Evolutionary conservation across 1,139 yeast genomes (phyloP).

Genomic region (Protomyces inouyei): DNA sequence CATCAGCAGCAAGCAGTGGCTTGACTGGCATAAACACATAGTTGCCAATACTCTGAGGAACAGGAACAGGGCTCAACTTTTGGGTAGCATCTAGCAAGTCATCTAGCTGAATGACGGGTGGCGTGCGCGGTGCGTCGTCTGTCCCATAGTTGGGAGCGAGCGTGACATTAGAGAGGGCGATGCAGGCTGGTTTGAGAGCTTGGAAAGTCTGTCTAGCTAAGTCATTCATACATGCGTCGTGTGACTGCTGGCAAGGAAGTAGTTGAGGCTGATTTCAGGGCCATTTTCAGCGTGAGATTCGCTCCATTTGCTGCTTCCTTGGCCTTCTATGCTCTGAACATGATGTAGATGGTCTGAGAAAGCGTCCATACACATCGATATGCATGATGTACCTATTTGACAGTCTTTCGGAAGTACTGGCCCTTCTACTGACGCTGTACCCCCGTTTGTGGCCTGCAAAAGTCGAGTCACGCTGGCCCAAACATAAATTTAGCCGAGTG

Average conservation of each 20-base stretch:
- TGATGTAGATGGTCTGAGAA: too few relatives aligned
- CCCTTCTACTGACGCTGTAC: too few relatives aligned
- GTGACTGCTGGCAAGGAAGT: background rate
- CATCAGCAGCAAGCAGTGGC: slow-evolving; percentile 6
- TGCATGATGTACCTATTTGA: too few relatives aligned
- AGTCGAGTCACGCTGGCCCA: background rate
- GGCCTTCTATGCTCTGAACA: too few relatives aligned
- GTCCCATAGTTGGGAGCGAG: background rate
- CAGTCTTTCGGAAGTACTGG: too few relatives aligned
- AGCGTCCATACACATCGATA: too few relatives aligned
- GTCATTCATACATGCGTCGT: slow-evolving; percentile 12
- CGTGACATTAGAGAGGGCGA: slow-evolving; percentile 8
- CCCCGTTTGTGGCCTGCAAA: background rate
- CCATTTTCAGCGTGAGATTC: background rate
- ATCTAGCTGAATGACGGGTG: slow-evolving; percentile 1
- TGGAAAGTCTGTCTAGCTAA: background rate
- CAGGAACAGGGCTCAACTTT: background rate
- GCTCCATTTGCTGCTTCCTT: too few relatives aligned
- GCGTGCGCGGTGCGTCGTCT: background rate
- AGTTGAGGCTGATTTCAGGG: background rate
- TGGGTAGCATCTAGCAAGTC: background rate
- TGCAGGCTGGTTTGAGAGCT: slow-evolving; percentile 8
- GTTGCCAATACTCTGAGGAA: slow-evolving; percentile 14
- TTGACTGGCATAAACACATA: slow-evolving; percentile 18
- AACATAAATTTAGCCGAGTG: background rate